Percentiles rank a stretch among this genome's conserved stretches.
These are phyloP conservation scores for Fusarium sp. DNA, from an alignment of 2,329 filamentous ascomycete species.

Conservation along the genomic window DNA sequence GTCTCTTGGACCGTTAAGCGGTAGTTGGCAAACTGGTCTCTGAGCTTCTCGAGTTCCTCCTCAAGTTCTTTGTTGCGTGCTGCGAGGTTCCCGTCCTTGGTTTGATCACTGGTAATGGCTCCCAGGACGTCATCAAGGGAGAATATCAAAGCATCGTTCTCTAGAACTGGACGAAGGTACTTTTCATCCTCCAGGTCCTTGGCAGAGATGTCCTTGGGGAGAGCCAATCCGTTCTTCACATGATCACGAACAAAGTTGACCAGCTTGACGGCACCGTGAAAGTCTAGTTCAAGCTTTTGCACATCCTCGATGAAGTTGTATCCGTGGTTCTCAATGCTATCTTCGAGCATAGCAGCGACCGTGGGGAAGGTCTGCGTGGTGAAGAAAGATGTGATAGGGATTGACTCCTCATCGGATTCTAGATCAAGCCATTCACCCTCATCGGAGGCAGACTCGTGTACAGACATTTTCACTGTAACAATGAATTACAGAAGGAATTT, in stretches of 20 bases:
- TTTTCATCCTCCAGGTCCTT: conserved; percentile 79
- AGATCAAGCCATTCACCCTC: conserved; percentile 66
- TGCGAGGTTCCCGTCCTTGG: conserved; percentile 53
- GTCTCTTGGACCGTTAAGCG: conserved; percentile 74
- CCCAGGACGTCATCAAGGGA: conserved; percentile 80
- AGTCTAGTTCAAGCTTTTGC: conserved; percentile 72
- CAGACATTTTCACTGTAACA: conserved; percentile 46
- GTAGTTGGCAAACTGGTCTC: conserved; percentile 73
- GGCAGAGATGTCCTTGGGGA: conserved; percentile 70
- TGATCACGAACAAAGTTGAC: conserved; percentile 75
- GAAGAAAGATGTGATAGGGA: conserved; percentile 75
- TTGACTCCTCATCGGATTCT: conserved; percentile 72
- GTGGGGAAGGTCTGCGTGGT: conserved; percentile 74
- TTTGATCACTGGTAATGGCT: conserved; percentile 53
- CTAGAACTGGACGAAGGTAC: conserved; percentile 84
- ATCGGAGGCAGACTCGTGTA: conserved; percentile 51
- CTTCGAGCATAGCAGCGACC: conserved; percentile 72
- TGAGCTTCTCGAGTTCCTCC: conserved; percentile 69
- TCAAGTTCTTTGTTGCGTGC: conserved; percentile 69
- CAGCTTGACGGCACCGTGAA: conserved; percentile 78
- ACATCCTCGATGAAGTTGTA: conserved; percentile 76
- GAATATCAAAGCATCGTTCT: conserved; percentile 91
- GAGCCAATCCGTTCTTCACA: conserved; percentile 57
- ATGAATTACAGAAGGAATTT: conserved; percentile 52
- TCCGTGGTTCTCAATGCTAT: conserved; percentile 73